Evolutionary conservation across 2,329 filamentous ascomycete genomes (phyloP).

Genomic region (Annulohypoxylon truncatum): DNA sequence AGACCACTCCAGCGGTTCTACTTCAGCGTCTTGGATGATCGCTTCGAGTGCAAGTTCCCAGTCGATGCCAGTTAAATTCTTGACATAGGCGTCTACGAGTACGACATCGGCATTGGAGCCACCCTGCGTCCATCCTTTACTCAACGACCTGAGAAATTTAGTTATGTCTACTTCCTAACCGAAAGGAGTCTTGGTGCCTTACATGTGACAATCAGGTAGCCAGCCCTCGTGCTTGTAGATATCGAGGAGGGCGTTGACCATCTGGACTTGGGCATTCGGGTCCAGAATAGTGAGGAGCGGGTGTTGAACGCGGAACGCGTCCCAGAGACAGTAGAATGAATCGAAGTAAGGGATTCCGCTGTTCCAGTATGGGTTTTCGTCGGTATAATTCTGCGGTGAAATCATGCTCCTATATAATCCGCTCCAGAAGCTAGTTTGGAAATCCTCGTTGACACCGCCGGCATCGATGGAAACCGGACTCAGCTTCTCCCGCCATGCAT

Average conservation of each 20-base stretch:
- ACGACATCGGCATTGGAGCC: slow-evolving; percentile 75
- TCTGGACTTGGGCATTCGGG: slow-evolving; percentile 67
- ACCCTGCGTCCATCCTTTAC: slow-evolving; percentile 66
- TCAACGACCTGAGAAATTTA: slow-evolving; percentile 26
- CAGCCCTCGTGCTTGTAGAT: slow-evolving; percentile 74
- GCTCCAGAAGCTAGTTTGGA: slow-evolving; percentile 71
- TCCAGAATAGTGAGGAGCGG: slow-evolving; percentile 73
- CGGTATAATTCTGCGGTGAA: slow-evolving; percentile 74
- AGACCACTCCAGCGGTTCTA: slow-evolving; percentile 71
- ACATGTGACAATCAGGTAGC: slow-evolving; percentile 77
- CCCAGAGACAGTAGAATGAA: slow-evolving; percentile 69
- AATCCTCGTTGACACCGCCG: slow-evolving; percentile 59
- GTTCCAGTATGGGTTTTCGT: slow-evolving; percentile 71
- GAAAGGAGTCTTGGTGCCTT: slow-evolving; percentile 53
- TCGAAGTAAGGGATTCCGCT: slow-evolving; percentile 73
- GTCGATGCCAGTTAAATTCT: slow-evolving; percentile 68
- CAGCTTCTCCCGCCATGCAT: slow-evolving; percentile 69
- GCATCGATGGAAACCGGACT: slow-evolving; percentile 63
- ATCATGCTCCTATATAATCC: slow-evolving; percentile 71
- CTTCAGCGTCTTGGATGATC: slow-evolving; percentile 72
- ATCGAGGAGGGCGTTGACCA: slow-evolving; percentile 73
- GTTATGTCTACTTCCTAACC: not conserved
- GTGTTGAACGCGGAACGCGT: slow-evolving; percentile 71
- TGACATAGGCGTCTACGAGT: slow-evolving; percentile 70
- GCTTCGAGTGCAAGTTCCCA: slow-evolving; percentile 73